Base-by-base conservation (phyloP, 768 basidiomycete species). In the Sporobolomyces pararoseus region DNA sequence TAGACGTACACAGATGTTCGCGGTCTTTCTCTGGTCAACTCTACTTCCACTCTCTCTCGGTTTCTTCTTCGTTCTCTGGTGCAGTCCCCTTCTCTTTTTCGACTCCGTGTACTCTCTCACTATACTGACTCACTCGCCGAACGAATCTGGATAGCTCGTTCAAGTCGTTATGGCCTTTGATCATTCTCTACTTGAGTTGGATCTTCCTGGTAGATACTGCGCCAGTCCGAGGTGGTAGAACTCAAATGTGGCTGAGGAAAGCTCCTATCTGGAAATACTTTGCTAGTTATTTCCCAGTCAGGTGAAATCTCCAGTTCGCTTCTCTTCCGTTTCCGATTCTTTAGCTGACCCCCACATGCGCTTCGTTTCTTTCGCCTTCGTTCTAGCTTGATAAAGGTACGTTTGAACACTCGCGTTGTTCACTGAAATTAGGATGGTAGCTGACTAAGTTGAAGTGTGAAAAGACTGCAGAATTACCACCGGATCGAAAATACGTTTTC, bases 401-500 rank as follows among this genome's bases (percentile, higher is more conserved):
- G 81, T 61, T 17, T 1, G 53, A 17, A 9, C 39, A 9, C 39
- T 42, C 9, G 10, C 17, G 39, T 42, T 42, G 39, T 9, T 42
- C 39, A 9, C 10, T 17, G 17, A 9, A 9, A 9, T 9, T 17
- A 42, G 39, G 39, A 9, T 9, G 10, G 9, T 9, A 42, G 9
- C 39, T 17, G 17, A 42, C 39, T 42, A 9, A n/a, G 39, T 42
- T 17, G 9, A 42, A 9, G 10, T 42, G 10, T 9, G 9, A 9
- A 17, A 9, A 94, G 92, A 92, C 91, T 81, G 88, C 86, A 42
- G 90, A 95, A 73, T 84, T 99, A 29, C 92, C 95, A 0, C 82
- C 95, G 16, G 91, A 96, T 79, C 82, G 93, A 71, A 88, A 90
- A 25, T 99, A 99, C 80, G 85, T 99, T 19, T 99, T 99, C 80